Conservation (phyloP, 345 rosid genomes). For the Eucalyptus cladocalyx region DNA sequence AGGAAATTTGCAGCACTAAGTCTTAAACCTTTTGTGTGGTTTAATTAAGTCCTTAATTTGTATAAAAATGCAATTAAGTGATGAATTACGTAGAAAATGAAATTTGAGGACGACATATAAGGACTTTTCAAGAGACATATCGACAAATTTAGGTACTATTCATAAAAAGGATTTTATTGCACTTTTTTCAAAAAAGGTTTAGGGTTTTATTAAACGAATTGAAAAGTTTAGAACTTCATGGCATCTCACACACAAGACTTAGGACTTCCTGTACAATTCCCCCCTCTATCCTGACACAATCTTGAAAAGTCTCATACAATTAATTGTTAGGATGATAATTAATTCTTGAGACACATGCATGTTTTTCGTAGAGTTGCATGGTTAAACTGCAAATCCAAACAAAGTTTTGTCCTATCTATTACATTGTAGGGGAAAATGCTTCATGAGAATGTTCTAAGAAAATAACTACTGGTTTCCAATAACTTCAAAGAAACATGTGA, state of each 20-base stretch:
- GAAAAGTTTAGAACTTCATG: no score
- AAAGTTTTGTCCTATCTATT: neutral
- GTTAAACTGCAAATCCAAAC: neutral
- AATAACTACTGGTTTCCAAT: neutral
- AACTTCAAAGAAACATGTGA: neutral
- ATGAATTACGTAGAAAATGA: neutral
- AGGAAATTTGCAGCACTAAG: neutral
- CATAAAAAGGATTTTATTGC: neutral
- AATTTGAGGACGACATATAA: neutral
- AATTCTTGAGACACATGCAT: neutral
- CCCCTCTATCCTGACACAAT: neutral
- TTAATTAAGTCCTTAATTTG: neutral
- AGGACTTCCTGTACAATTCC: neutral
- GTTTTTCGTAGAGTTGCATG: neutral
- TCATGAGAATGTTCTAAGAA: neutral
- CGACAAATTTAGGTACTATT: neutral
- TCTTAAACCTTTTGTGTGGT: neutral
- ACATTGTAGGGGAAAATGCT: neutral
- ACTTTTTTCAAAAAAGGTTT: neutral
- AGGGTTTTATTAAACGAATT: no score
- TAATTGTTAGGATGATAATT: neutral
- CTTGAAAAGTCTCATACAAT: neutral
- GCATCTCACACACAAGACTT: no score
- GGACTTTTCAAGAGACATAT: neutral
- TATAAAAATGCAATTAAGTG: neutral